These are phyloP conservation scores for Russula abietina DNA, from an alignment of 768 basidiomycete genomes.

Conservation along the genomic window DNA sequence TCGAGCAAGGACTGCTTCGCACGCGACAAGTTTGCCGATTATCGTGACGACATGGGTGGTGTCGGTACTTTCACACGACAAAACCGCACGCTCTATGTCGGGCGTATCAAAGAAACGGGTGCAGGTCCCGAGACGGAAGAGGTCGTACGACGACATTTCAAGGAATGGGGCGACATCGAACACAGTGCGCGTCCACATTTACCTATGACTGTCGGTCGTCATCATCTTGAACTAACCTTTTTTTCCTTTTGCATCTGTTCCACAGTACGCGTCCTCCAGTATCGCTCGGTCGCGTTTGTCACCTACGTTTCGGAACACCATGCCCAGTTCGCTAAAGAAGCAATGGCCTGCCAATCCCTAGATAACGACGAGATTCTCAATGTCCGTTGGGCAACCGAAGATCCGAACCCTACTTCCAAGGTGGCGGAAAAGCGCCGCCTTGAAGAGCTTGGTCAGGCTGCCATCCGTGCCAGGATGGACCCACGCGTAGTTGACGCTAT, in stretches of 20 bases:
- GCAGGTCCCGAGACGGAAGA: slow-evolving; percentile 87
- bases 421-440: slow-evolving; percentile 78
- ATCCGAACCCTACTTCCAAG: slow-evolving; percentile 91
- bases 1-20: slow-evolving; percentile 96
- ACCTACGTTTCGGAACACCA: slow-evolving; percentile 82
- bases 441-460: slow-evolving; percentile 79
- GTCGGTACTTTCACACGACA: slow-evolving; percentile 93
- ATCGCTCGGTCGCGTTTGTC: slow-evolving; percentile 94
- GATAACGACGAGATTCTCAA: slow-evolving; percentile 98
- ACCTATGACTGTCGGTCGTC: not conserved
- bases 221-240: not conserved
- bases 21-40: slow-evolving; percentile 93
- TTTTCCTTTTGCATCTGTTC: not conserved
- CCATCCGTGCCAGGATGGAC: slow-evolving; percentile 80
- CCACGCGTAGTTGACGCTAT: slow-evolving; percentile 86
- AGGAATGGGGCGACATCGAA: slow-evolving; percentile 93
- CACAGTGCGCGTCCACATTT: slow-evolving; percentile 60
- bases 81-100: slow-evolving; percentile 92
- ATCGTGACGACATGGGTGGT: slow-evolving; percentile 99
- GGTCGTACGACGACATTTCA: slow-evolving; percentile 85
- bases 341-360: slow-evolving; percentile 97
- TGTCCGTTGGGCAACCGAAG: slow-evolving; percentile 98
- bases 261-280: slow-evolving; percentile 82
- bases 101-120: slow-evolving; percentile 88
- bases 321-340: slow-evolving; percentile 96